Percentiles rank a stretch among this genome's conserved stretches.
Evolutionary conservation across 2,329 filamentous ascomycete species (phyloP).

Genomic region (Plectosphaerella cucumerina): DNA sequence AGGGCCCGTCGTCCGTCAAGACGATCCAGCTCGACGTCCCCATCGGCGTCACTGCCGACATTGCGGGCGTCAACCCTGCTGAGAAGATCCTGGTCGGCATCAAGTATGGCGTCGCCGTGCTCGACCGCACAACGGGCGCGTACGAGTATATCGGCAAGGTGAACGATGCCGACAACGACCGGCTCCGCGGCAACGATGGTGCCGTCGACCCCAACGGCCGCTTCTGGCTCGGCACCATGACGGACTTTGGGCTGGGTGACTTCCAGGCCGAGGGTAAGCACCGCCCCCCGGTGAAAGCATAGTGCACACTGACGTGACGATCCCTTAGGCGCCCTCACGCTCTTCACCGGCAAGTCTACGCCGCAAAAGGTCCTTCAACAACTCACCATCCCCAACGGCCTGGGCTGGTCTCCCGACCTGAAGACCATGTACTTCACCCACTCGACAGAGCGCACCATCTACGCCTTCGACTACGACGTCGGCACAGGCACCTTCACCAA

Average conservation of each 20-base stretch:
- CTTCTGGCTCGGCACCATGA: constrained; percentile 87
- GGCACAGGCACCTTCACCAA: constrained; percentile 62
- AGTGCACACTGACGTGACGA: not conserved
- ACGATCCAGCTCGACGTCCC: constrained; percentile 54
- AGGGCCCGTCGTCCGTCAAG: constrained; percentile 59
- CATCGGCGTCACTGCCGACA: constrained; percentile 71
- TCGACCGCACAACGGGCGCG: constrained; percentile 57
- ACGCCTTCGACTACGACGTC: constrained; percentile 68
- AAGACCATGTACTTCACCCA: constrained; percentile 81
- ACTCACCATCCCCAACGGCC: constrained; percentile 79
- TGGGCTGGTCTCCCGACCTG: constrained; percentile 72
- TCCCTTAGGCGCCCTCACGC: constrained; percentile 64
- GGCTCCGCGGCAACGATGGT: constrained; percentile 75
- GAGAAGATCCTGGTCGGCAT: constrained; percentile 71
- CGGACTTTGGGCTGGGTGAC: constrained; percentile 56
- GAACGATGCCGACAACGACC: constrained; percentile 37
- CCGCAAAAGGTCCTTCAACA: constrained; percentile 56
- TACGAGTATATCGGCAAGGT: constrained; percentile 53
- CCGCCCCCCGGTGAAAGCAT: not conserved
- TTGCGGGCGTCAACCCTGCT: constrained; percentile 57
- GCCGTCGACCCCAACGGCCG: constrained; percentile 74
- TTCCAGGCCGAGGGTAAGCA: constrained; percentile 57
- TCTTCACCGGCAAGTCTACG: constrained; percentile 60
- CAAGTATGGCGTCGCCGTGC: constrained; percentile 77
- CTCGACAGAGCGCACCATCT: constrained; percentile 66